Evolutionary conservation across 495 filamentous ascomycete genomes (phyloP).

Genomic region (Penicillium taxi): DNA sequence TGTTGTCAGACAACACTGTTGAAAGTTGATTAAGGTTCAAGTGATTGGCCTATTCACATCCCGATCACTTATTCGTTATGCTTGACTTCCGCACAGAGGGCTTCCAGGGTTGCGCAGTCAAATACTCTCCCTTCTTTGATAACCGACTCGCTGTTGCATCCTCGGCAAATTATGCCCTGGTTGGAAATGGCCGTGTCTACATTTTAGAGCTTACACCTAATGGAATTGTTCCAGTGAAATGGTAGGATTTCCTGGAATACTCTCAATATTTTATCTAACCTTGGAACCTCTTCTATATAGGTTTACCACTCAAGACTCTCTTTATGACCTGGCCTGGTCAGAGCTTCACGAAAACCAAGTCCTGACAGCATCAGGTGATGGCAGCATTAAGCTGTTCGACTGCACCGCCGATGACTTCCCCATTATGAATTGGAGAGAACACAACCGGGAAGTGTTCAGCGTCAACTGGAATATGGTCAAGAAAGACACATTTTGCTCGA

Average conservation of each 20-base stretch:
- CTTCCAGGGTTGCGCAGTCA: conserved; percentile 89
- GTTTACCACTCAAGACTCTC: conserved; percentile 93
- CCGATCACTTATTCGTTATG: conserved; percentile 45
- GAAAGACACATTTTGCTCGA: conserved; percentile 84
- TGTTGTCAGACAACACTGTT: not conserved
- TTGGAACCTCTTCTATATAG: conserved; percentile 32
- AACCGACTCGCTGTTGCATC: conserved; percentile 80
- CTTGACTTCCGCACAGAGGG: conserved; percentile 87
- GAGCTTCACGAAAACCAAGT: conserved; percentile 90
- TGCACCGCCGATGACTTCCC: conserved; percentile 68
- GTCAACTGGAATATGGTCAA: conserved; percentile 84
- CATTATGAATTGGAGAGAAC: conserved; percentile 80
- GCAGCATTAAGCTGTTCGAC: conserved; percentile 91
- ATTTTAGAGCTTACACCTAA: conserved; percentile 70
- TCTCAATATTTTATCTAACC: not conserved
- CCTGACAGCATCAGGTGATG: conserved; percentile 79
- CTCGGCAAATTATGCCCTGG: conserved; percentile 88
- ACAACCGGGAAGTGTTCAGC: conserved; percentile 83
- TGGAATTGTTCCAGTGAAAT: conserved; percentile 77
- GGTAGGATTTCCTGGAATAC: conserved; percentile 27
- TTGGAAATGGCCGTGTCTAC: conserved; percentile 87
- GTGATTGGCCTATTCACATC: conserved; percentile 6
- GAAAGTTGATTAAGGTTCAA: too few relatives aligned
- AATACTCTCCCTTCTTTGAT: conserved; percentile 98
- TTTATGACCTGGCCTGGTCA: conserved; percentile 90